Conservation (phyloP, 164 flowering plant species). For the Piper betle region DNA sequence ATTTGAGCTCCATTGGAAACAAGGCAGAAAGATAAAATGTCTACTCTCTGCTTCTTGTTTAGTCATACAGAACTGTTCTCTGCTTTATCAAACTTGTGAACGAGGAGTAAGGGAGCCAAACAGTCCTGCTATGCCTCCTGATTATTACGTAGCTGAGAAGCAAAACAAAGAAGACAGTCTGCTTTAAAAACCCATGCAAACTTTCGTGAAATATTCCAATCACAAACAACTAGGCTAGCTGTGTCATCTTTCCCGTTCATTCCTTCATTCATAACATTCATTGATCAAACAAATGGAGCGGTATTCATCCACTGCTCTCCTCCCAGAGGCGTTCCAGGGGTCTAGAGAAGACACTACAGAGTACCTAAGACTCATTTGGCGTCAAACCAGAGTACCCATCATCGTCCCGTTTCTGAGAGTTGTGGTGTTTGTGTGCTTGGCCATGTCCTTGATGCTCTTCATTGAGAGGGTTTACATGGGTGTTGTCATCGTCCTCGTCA, state of each 20-base stretch:
- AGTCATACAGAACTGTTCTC: too few species aligned
- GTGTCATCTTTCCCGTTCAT: background rate
- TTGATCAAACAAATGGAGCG: constrained; percentile 26
- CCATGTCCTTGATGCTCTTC: constrained; percentile 84
- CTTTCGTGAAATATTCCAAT: too few species aligned
- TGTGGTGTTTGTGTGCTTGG: constrained; percentile 36
- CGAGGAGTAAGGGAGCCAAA: too few species aligned
- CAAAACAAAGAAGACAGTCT: too few species aligned
- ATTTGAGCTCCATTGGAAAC: too few species aligned
- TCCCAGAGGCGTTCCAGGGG: constrained; percentile 43
- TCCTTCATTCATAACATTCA: background rate
- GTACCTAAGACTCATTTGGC: constrained; percentile 54
- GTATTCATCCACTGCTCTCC: constrained; percentile 20
- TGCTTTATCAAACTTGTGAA: too few species aligned
- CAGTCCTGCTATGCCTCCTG: too few species aligned
- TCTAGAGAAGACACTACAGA: constrained; percentile 35
- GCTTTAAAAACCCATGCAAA: too few species aligned
- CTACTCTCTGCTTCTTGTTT: too few species aligned
- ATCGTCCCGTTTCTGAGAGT: constrained; percentile 57
- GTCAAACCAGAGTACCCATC: constrained; percentile 50
- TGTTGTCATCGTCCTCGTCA: constrained; percentile 58
- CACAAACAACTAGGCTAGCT: background rate
- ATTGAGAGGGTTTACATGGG: constrained; percentile 89
- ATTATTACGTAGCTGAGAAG: too few species aligned
- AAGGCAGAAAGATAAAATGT: too few species aligned